Conservation (phyloP, 257 asterid genomes). For the Lycium ferocissimum region DNA sequence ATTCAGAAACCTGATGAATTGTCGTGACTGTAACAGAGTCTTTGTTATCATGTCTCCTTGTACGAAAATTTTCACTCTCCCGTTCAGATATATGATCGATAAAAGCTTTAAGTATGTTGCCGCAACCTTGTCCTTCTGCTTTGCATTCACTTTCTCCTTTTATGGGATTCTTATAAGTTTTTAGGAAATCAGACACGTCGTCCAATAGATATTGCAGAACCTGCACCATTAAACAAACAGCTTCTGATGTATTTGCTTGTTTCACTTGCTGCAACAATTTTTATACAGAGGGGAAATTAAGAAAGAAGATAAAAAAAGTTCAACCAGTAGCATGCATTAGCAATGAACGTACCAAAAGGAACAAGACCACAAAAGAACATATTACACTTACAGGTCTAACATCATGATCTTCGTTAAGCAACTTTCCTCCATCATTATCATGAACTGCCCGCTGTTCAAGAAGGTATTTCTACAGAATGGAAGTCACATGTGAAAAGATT, state of each 20-base stretch:
- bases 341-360: background rate
- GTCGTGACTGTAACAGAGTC: conserved; percentile 95
- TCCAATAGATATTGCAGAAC: conserved; percentile 90
- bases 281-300: background rate
- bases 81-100: conserved; percentile 80
- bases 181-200: conserved; percentile 83
- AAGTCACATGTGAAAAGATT: conserved; percentile 13
- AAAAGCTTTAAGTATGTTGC: conserved; percentile 66
- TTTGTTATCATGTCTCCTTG: conserved; percentile 78
- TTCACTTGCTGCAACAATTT: conserved; percentile 22
- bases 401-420: conserved; percentile 94
- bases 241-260: conserved; percentile 34
- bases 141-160: conserved; percentile 43
- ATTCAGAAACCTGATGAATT: conserved; percentile 85
- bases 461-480: conserved; percentile 75
- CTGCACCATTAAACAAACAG: conserved; percentile 51
- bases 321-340: conserved; percentile 1
- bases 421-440: conserved; percentile 88
- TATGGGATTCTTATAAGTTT: conserved; percentile 49
- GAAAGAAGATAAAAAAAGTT: background rate
- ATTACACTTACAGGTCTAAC: conserved; percentile 76
- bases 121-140: conserved; percentile 67
- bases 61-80: conserved; percentile 80
- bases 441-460: conserved; percentile 92
- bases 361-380: conserved; percentile 35